phyloP scores from a whole-genome alignment of 495 filamentous ascomycete species.

The Chlorociboria aeruginascens region DNA sequence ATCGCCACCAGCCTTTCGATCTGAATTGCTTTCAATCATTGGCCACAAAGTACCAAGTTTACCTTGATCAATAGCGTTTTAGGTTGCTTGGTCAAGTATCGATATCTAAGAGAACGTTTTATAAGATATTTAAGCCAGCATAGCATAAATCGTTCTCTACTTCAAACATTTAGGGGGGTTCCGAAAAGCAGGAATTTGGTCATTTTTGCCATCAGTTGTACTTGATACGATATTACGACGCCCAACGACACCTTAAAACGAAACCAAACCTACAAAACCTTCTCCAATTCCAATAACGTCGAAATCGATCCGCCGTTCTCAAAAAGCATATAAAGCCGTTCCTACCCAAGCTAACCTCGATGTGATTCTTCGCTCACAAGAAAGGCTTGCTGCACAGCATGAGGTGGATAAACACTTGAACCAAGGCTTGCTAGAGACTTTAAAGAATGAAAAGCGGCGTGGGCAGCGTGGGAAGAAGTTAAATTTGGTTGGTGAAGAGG shows the following conservation, averaged over 20 bases:
- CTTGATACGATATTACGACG: background rate
- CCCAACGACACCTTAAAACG: background rate
- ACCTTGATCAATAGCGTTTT: background rate
- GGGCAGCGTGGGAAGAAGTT: background rate
- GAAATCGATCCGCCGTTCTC: background rate
- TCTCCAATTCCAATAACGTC: background rate
- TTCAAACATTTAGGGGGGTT: background rate
- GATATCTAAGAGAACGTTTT: background rate
- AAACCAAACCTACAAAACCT: background rate
- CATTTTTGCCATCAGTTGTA: background rate
- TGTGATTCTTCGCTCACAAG: too few species aligned
- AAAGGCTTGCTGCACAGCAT: background rate
- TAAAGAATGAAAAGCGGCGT: background rate
- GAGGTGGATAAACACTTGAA: background rate
- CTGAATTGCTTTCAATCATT: conserved; percentile 6
- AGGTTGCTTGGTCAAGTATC: background rate
- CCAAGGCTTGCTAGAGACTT: background rate
- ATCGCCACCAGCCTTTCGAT: conserved; percentile 7
- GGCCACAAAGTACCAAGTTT: background rate
- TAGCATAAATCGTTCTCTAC: background rate
- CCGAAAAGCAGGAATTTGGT: background rate
- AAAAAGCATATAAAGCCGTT: background rate
- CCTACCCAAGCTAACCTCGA: background rate
- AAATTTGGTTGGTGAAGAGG: background rate
- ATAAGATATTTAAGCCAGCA: background rate